Evolutionary conservation across 169 alveolate genomes (phyloP).

Genomic region (Ichthyophthirius multifiliis): DNA sequence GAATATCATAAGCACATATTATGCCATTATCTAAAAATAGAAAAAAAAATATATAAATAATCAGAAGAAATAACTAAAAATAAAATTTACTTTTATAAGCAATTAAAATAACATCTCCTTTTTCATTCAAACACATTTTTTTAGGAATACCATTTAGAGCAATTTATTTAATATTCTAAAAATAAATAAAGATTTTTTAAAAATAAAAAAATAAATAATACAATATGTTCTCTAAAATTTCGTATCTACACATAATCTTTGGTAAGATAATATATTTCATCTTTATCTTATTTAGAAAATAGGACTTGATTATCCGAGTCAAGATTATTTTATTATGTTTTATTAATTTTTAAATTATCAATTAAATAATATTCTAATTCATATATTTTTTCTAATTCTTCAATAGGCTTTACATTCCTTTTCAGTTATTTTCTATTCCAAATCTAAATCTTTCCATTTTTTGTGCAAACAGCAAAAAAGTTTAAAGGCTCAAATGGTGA

Average conservation of each 20-base stretch:
- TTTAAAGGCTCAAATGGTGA: neutral
- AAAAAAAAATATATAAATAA: neutral
- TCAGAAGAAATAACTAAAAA: neutral
- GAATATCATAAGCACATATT: neutral
- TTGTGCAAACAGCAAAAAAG: neutral
- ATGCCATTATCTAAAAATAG: neutral
- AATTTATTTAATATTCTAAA: neutral
- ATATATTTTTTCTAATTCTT: slow-evolving; percentile 2
- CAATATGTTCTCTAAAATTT: slow-evolving; percentile 2
- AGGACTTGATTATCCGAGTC: neutral
- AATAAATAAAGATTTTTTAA: neutral
- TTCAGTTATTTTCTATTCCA: neutral
- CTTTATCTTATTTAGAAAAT: neutral
- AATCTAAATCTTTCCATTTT: neutral
- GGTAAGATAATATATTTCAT: neutral
- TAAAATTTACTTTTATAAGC: neutral
- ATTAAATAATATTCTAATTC: slow-evolving; percentile 1
- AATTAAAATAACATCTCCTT: neutral
- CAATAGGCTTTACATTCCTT: neutral
- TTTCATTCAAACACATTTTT: neutral
- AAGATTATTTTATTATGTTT: neutral
- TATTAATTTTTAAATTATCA: neutral
- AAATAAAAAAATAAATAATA: neutral
- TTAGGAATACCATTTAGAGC: neutral
- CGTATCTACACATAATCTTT: neutral